A percentile compares a stretch with the other conserved stretches of the same genome.
These are phyloP conservation scores for Solidago caesia DNA, from an alignment of 129 eudicot species.

Conservation along the genomic window DNA sequence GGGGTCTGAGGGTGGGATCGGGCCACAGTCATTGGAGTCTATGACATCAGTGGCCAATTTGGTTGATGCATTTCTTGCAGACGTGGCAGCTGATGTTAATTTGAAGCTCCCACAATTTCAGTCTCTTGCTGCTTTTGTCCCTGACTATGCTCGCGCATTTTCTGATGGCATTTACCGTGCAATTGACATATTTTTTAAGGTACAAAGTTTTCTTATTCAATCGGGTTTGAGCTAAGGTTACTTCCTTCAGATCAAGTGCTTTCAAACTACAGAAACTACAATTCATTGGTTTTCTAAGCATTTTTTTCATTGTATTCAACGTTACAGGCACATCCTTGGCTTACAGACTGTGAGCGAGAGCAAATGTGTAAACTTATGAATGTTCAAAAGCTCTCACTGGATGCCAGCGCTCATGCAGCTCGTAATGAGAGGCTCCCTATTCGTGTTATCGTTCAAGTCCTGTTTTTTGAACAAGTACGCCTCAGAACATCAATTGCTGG, in stretches of 20 bases:
- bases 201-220: constrained; percentile 4
- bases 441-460: constrained; percentile 65
- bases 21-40: constrained; percentile 47
- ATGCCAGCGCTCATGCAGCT: constrained; percentile 73
- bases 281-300: neutral
- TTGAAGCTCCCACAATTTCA: constrained; percentile 62
- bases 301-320: neutral
- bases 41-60: constrained; percentile 69
- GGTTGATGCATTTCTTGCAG: constrained; percentile 74
- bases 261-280: neutral
- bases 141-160: constrained; percentile 73
- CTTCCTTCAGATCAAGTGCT: neutral
- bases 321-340: constrained; percentile 68
- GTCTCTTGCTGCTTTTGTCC: constrained; percentile 65
- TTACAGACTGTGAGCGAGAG: constrained; percentile 56
- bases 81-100: constrained; percentile 73
- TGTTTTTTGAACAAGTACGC: constrained; percentile 72
- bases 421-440: constrained; percentile 78
- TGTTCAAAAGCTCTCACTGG: constrained; percentile 64
- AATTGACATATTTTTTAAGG: constrained; percentile 68
- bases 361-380: constrained; percentile 73
- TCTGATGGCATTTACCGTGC: constrained; percentile 84
- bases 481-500: constrained; percentile 63
- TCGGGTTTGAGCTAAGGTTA: neutral
- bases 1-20: constrained; percentile 35